A percentile compares a stretch with the other conserved stretches of the same genome.
phyloP scores from a whole-genome alignment of 2,329 filamentous ascomycete species.

The Fusarium sp. region DNA sequence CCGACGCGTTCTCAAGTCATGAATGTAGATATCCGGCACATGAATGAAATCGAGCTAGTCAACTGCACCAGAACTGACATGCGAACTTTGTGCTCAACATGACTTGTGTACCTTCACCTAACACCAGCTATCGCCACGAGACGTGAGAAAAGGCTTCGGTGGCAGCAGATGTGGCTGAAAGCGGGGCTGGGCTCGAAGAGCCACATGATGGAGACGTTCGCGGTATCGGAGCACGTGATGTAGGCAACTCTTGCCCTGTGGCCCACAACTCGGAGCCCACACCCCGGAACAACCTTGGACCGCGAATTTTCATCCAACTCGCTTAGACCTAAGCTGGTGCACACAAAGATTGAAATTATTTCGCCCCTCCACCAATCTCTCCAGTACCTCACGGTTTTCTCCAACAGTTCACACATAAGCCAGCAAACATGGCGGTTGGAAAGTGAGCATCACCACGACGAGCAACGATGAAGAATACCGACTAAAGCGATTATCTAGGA shows the following conservation, averaged over 20 bases:
- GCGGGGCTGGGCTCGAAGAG: slow-evolving; percentile 1
- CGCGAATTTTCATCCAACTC: slow-evolving; percentile 50
- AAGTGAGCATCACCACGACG: slow-evolving; percentile 62
- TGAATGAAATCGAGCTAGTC: neutral
- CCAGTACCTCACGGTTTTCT: slow-evolving; percentile 62
- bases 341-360: slow-evolving; percentile 61
- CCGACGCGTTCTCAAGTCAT: neutral
- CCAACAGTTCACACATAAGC: slow-evolving; percentile 61
- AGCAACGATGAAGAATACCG: slow-evolving; percentile 13
- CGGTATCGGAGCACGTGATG: slow-evolving; percentile 37
- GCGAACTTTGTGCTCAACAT: neutral
- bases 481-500: slow-evolving; percentile 70
- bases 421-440: slow-evolving; percentile 74
- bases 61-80: neutral
- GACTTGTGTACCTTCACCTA: neutral
- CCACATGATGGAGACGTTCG: neutral
- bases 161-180: slow-evolving; percentile 10
- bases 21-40: neutral
- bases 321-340: slow-evolving; percentile 59
- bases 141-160: too few relatives aligned
- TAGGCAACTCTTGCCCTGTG: slow-evolving; percentile 30
- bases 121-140: neutral
- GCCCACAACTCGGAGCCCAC: slow-evolving; percentile 34
- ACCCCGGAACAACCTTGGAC: slow-evolving; percentile 50
- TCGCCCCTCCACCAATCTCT: slow-evolving; percentile 59